phyloP scores from a whole-genome alignment of 345 rosid genomes.

The Populus davidiana region DNA sequence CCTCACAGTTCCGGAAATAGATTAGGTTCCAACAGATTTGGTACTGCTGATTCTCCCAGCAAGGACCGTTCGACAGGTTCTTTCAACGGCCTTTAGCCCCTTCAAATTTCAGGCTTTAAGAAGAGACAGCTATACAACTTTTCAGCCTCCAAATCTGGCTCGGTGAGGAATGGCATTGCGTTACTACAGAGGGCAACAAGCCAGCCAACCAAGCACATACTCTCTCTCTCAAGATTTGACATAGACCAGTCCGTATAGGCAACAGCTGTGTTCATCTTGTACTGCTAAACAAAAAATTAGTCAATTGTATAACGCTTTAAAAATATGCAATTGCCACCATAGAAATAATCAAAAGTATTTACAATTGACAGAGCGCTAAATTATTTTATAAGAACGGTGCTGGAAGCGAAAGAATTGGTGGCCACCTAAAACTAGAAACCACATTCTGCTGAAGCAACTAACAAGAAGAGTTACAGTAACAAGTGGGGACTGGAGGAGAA shows the following conservation, averaged over 20 bases:
- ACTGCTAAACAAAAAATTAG: background rate
- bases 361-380: background rate
- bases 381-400: background rate
- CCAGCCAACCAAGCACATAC: background rate
- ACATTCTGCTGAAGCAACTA: too few relatives aligned
- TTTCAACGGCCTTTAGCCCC: background rate
- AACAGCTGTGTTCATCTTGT: background rate
- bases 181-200: background rate
- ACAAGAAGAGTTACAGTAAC: background rate
- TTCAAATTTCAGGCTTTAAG: background rate
- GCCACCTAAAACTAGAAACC: background rate
- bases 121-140: background rate
- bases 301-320: background rate
- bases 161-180: background rate
- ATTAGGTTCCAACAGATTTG: background rate
- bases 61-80: background rate
- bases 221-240: background rate
- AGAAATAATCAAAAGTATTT: background rate
- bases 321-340: background rate
- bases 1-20: background rate
- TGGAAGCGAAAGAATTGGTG: background rate
- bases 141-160: too few relatives aligned
- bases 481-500: background rate
- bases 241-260: background rate
- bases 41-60: background rate